Evolutionary conservation across 2,329 filamentous ascomycete species (phyloP), one percentile per base, ranked within the genome.

Genomic region (Neocucurbitaria cava): DNA sequence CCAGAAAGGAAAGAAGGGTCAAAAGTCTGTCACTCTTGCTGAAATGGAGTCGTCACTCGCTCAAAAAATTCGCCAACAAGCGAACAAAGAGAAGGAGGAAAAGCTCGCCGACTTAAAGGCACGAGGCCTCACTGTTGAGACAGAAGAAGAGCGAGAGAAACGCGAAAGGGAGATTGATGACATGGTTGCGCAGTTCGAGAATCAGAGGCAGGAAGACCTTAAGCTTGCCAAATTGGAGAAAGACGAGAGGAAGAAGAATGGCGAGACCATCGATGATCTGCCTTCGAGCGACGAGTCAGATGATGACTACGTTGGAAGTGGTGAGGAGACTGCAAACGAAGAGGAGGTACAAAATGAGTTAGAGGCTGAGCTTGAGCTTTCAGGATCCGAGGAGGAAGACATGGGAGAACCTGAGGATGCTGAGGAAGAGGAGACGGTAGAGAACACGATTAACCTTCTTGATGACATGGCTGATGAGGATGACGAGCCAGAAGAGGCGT

Each of bases 121-220:
- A 10, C 92, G 90, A 75, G 95, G 95, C 7, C 83, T 97, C 23
- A 80, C 89, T 21, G 82, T 98, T 17, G 89, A 93, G 73, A 96
- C 91, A 0, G 86, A 88, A 2, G 94, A 97, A 75, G 93, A 99
- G 73, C 87, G 91, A 18, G 90, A 93, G 69, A 85, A 86, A 30
- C 89, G 96, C 71, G 86, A 92, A 74, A 87, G 90, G 52, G 87
- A 93, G 54, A 87, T 96, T 11, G 95, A 98, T 65, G 89, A 97
- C 68, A 84, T 98, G 56, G 71, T 71, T 26, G 70, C 66, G n/a
- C 68, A 68, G 31, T 85, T 98, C 23, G 89, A 94, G 43, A 92
- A 89, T 66, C 94, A 93, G 18, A 84, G 92, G 52, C 83, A 87
- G 57, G 91, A 98, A 71, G 93, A 89, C 1, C 85, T 90, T 40